Conservation (phyloP, 495 filamentous ascomycete species). For the Hypoxylon intermedium region DNA sequence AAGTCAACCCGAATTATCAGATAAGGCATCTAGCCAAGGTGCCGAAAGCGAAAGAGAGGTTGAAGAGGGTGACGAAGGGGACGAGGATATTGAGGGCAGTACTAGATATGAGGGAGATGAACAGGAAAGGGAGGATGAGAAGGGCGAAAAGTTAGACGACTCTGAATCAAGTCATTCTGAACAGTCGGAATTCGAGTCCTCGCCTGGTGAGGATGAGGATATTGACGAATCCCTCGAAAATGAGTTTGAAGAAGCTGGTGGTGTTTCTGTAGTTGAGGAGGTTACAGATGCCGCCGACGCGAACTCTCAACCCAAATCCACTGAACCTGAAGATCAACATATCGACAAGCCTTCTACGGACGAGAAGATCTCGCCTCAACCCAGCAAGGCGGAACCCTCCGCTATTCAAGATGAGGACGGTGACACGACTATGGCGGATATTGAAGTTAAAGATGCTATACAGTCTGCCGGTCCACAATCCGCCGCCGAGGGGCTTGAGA, state of each 20-base stretch:
- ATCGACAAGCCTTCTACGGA: neutral
- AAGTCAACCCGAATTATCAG: neutral
- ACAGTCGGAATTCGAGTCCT: slow-evolving; percentile 6
- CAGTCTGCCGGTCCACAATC: slow-evolving; percentile 9
- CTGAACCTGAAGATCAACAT: neutral
- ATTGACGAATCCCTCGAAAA: slow-evolving; percentile 4
- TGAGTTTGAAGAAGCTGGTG: slow-evolving; percentile 16
- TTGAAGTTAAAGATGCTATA: slow-evolving; percentile 22
- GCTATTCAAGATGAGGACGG: slow-evolving; percentile 3
- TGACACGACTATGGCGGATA: slow-evolving; percentile 21
- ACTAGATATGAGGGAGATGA: slow-evolving; percentile 9
- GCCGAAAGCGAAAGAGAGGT: too few species aligned
- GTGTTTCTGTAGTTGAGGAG: slow-evolving; percentile 5
- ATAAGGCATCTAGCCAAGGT: neutral
- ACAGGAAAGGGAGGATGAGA: slow-evolving; percentile 8
- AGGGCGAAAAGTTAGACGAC: slow-evolving; percentile 13
- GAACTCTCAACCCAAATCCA: neutral
- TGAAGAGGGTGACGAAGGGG: slow-evolving; percentile 14
- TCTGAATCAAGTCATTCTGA: slow-evolving; percentile 3
- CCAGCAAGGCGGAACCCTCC: neutral
- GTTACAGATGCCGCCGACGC: slow-evolving; percentile 1
- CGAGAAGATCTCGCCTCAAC: neutral
- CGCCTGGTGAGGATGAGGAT: slow-evolving; percentile 10
- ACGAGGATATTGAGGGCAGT: slow-evolving; percentile 1
- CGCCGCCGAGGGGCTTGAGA: slow-evolving; percentile 40